Conservation (phyloP, 2,329 filamentous ascomycete species). For the Microdochium trichocladiopsis region DNA sequence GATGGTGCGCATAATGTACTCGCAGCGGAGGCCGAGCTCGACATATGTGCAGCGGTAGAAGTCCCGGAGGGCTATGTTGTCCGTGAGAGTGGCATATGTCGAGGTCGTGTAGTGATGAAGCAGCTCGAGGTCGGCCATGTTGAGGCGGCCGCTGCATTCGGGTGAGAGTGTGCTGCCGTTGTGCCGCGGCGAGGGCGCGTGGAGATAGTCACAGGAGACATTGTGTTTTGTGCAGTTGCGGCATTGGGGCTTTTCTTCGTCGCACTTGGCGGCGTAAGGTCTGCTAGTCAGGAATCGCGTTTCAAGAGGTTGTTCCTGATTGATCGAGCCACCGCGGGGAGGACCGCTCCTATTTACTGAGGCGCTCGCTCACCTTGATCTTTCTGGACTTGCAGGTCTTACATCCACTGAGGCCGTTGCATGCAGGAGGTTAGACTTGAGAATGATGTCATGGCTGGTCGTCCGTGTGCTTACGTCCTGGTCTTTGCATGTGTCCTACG, state of each 20-base stretch:
- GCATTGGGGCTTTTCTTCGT: constrained; percentile 22
- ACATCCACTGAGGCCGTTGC: neutral
- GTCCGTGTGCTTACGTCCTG: neutral
- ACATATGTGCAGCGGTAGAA: constrained; percentile 28
- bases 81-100: constrained; percentile 28
- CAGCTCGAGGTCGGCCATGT: constrained; percentile 28
- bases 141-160: no score
- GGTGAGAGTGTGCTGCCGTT: neutral
- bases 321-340: neutral
- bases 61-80: constrained; percentile 19
- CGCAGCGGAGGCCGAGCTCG: constrained; percentile 25
- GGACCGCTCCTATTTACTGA: neutral
- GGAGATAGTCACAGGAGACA: neutral
- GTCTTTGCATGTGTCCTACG: neutral
- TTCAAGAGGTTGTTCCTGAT: no score
- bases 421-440: neutral
- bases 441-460: no score
- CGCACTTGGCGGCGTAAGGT: constrained; percentile 18
- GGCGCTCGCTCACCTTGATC: neutral
- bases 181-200: neutral
- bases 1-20: constrained; percentile 28
- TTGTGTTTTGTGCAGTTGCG: constrained; percentile 15
- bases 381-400: neutral
- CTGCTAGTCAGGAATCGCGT: neutral
- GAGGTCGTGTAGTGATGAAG: constrained; percentile 31